A percentile compares a stretch with the other conserved stretches of the same genome.
These are phyloP conservation scores for Saccharomycopsis schoenii DNA, from an alignment of 805 yeast genomes.

Conservation along the genomic window DNA sequence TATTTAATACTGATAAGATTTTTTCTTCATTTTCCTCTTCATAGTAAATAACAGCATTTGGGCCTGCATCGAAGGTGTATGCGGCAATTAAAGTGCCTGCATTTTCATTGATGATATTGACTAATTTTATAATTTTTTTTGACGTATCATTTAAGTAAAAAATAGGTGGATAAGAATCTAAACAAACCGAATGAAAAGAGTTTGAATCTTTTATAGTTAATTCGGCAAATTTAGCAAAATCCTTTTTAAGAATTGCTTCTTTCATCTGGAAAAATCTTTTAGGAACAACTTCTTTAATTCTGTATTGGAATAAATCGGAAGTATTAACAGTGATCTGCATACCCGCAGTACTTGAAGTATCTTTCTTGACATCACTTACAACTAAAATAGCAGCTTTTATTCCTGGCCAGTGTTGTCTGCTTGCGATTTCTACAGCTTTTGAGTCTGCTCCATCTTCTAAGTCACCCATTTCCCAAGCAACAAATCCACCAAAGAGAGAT, in stretches of 20 bases:
- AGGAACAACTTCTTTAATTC: slow-evolving; percentile 81
- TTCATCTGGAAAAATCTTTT: slow-evolving; percentile 76
- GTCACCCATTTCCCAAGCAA: slow-evolving; percentile 97
- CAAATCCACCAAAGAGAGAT: slow-evolving; percentile 93
- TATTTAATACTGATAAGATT: slow-evolving; percentile 61
- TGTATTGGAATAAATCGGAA: slow-evolving; percentile 72
- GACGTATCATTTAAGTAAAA: slow-evolving; percentile 90
- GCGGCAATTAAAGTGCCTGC: slow-evolving; percentile 64
- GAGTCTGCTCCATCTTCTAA: slow-evolving; percentile 78
- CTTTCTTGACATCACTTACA: slow-evolving; percentile 88
- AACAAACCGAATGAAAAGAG: slow-evolving; percentile 96
- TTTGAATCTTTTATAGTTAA: slow-evolving; percentile 95
- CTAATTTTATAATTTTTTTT: slow-evolving; percentile 54
- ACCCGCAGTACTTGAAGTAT: slow-evolving; percentile 88
- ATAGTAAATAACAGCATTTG: slow-evolving; percentile 94
- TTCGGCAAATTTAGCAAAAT: slow-evolving; percentile 75
- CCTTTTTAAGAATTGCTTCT: slow-evolving; percentile 56
- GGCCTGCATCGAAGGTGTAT: slow-evolving; percentile 98
- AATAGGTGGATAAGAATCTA: slow-evolving; percentile 93
- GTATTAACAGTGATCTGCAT: slow-evolving; percentile 94
- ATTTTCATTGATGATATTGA: slow-evolving; percentile 69
- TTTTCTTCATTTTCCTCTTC: slow-evolving; percentile 62
- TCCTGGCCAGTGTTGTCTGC: slow-evolving; percentile 78
- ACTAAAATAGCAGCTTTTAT: slow-evolving; percentile 90
- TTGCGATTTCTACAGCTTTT: slow-evolving; percentile 86